A percentile compares a stretch with the other conserved stretches of the same genome.
phyloP scores from a whole-genome alignment of 768 basidiomycete genomes.

The Pleurotus ostreatus region DNA sequence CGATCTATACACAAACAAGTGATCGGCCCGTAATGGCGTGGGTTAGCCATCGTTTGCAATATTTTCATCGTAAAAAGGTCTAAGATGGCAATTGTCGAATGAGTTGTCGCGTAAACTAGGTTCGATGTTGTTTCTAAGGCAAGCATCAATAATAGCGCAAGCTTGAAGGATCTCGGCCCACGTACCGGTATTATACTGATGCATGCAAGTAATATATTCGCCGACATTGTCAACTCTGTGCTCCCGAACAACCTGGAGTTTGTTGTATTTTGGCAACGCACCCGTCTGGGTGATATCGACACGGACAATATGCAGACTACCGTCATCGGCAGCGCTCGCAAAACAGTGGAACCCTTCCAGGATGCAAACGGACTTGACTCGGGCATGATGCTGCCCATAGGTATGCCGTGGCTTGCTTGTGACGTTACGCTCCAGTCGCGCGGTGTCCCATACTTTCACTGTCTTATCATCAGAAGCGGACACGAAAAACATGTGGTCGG shows the following conservation, averaged over 20 bases:
- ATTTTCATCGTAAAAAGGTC: constrained; percentile 85
- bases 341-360: constrained; percentile 88
- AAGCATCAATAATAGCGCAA: neutral
- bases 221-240: constrained; percentile 67
- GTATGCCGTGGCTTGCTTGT: constrained; percentile 79
- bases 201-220: constrained; percentile 82
- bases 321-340: constrained; percentile 81
- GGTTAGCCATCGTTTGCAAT: constrained; percentile 76
- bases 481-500: constrained; percentile 93
- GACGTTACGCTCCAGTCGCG: constrained; percentile 90
- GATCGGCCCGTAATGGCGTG: constrained; percentile 82
- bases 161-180: constrained; percentile 8
- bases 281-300: constrained; percentile 70
- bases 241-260: constrained; percentile 77
- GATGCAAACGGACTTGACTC: constrained; percentile 67
- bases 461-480: constrained; percentile 93
- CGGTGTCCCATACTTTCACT: constrained; percentile 90
- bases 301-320: constrained; percentile 79
- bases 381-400: constrained; percentile 69
- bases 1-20: constrained; percentile 81
- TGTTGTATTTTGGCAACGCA: constrained; percentile 78
- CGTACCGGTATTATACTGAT: constrained; percentile 75
- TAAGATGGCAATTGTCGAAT: constrained; percentile 68
- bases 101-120: constrained; percentile 82
- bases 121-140: constrained; percentile 65